Evolutionary conservation across 306 rosid species (phyloP).

Genomic region (Cucurbita maxima): DNA sequence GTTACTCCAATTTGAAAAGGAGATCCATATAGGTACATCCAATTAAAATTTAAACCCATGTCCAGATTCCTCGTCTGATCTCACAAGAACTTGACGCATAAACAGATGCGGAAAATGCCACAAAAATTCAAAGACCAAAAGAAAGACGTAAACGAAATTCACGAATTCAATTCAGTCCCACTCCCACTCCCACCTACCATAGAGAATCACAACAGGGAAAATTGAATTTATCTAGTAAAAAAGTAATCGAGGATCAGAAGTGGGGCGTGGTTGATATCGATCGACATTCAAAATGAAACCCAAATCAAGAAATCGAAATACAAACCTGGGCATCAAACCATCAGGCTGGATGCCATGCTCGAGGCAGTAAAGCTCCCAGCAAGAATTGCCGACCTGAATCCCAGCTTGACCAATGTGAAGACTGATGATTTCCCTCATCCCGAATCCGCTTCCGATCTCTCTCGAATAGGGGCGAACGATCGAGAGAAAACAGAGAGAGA

Average conservation of each 20-base stretch:
- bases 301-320: neutral
- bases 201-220: neutral
- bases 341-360: conserved; percentile 65
- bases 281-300: neutral
- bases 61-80: neutral
- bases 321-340: conserved; percentile 58
- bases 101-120: neutral
- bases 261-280: neutral
- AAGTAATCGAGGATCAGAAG: neutral
- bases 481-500: neutral
- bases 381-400: conserved; percentile 67
- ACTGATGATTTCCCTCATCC: conserved; percentile 55
- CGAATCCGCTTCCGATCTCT: neutral
- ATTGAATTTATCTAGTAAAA: neutral
- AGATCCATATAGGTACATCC: neutral
- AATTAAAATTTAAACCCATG: neutral
- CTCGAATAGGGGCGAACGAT: neutral
- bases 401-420: conserved; percentile 75
- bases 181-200: neutral
- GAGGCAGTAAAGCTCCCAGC: conserved; percentile 74
- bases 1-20: neutral
- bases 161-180: neutral
- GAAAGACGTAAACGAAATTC: neutral
- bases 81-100: neutral
- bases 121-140: neutral